Evolutionary conservation across 331 rosid species (phyloP), one percentile per base, ranked within the genome.

Genomic region (Malus hybrid): DNA sequence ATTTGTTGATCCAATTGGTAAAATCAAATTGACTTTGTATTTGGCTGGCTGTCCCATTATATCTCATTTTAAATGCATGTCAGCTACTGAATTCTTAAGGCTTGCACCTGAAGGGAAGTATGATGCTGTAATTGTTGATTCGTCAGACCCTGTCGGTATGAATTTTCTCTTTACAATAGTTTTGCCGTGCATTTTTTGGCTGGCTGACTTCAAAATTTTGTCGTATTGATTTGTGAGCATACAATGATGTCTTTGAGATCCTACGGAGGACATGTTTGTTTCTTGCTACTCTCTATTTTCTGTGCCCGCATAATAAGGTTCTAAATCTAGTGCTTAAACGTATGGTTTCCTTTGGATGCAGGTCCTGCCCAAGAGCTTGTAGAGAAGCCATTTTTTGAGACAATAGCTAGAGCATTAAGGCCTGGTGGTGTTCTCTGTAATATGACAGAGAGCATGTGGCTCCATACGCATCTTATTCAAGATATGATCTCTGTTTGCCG

Each of bases 371-470:
- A 86, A 83, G 99, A 92, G 80, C 96, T 94, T 75, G 97, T 94
- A 52, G 99, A 92, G 92, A 90, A 84, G 85, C 99, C 99, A 10
- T 94, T 94, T 83, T 92, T 94, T 83, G 91, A 92, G 69, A 89
- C 91, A 22, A 80, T 89, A 79, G 93, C 99, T 6, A 86, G 64
- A 81, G 96, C 99, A 75, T 89, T 94, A 76, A 87, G 90, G 81
- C 93, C 97, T 70, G 99, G 97, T 10, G 99, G 99, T 72, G 93
- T 94, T 67, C 92, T 94, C 48, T 94, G 99, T 80, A 94, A 94
- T 79, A 94, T 94, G 99, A 93, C 97, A 19, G 99, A 94, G 85
- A 94, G 99, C 72, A 90, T 94, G 96, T 94, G 99, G 99, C 99
- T 94, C 48, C 99, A 94, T 78, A 92, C 99, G 50, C 99, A 94